Evolutionary conservation across 441 rosid species (phyloP), one percentile per base, ranked within the genome.

Genomic region (Erysimum pusillum): DNA sequence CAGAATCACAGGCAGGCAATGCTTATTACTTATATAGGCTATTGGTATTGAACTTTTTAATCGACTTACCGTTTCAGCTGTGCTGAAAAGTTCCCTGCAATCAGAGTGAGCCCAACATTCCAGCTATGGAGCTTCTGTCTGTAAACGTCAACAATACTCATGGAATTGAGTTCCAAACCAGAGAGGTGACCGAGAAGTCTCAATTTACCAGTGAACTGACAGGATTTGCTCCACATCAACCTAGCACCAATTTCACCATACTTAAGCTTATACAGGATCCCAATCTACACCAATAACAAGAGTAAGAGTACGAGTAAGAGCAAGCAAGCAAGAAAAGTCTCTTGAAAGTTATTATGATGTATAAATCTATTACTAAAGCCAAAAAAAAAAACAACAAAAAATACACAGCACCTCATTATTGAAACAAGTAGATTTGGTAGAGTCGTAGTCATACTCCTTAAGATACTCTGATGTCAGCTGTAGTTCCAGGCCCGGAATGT

Each of bases 221-320:
- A 10, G 41, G 41, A 7, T 36, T 36, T 36, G 41, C 3, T 36
- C 9, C 3, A 9, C n/a, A 28, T 6, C 34, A 54, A 3, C 9
- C n/a, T 54, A 5, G 60, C 60, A 12, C 60, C 60, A 12, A 54
- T 25, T 54, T 54, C 60, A 13, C 60, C 60, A 54, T 54, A 14
- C 17, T 54, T 54, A 11, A 54, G 17, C 38, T 7, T 54, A 28
- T 54, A 54, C 36, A 28, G 11, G 17, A 54, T 12, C 9, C 60
- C 60, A 54, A 53, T 25, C 58, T 53, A 13, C 35, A 10, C 32
- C 28, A 25, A 22, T 53, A 53, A 48, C 53, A 3, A 15, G 31
- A 28, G 31, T 28, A 28, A 28, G 31, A 28, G 20, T 15, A 6
- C 2, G 7, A 15, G 22, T 17, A 17, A 25, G 28, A 25, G 28